Conservation (phyloP, 2,329 filamentous ascomycete genomes). For the Ophiocordyceps australis region DNA sequence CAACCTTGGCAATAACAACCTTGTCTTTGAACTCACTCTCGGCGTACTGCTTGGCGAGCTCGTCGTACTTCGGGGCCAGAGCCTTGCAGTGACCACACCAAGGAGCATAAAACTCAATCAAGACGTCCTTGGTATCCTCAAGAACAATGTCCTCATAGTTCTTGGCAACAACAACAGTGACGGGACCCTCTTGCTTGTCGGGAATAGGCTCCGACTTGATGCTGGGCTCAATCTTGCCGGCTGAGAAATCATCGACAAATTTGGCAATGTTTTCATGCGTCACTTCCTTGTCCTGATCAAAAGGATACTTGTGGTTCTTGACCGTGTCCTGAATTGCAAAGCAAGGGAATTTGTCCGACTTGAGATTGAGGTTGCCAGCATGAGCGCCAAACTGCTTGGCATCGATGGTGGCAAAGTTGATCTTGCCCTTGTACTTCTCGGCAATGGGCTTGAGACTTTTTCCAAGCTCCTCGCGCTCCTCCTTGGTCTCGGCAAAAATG, state of each 20-base stretch:
- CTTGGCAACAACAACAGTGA: conserved; percentile 79
- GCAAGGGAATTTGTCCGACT: conserved; percentile 84
- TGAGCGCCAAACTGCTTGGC: conserved; percentile 88
- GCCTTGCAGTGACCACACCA: conserved; percentile 99
- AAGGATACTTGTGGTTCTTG: conserved; percentile 97
- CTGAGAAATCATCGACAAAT: conserved; percentile 73
- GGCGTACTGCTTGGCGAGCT: conserved; percentile 65
- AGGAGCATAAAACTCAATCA: conserved; percentile 96
- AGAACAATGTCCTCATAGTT: conserved; percentile 85
- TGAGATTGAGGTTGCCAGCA: conserved; percentile 91
- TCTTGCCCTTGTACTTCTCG: conserved; percentile 76
- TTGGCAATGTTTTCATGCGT: conserved; percentile 50
- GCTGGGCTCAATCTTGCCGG: conserved; percentile 82
- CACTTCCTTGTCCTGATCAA: conserved; percentile 67
- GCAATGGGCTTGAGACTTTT: conserved; percentile 70
- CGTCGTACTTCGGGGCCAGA: conserved; percentile 90
- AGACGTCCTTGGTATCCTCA: conserved; percentile 88
- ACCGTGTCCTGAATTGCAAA: conserved; percentile 93
- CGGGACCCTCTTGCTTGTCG: conserved; percentile 78
- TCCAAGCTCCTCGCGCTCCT: conserved; percentile 70
- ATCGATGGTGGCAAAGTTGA: conserved; percentile 98
- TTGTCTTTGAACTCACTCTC: conserved; percentile 63
- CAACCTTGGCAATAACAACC: conserved; percentile 92
- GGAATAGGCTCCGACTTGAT: conserved; percentile 98
- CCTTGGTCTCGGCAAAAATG: conserved; percentile 84